Evolutionary conservation across 805 yeast species (phyloP).

Genomic region (Isabelozyma pseudorhagii): DNA sequence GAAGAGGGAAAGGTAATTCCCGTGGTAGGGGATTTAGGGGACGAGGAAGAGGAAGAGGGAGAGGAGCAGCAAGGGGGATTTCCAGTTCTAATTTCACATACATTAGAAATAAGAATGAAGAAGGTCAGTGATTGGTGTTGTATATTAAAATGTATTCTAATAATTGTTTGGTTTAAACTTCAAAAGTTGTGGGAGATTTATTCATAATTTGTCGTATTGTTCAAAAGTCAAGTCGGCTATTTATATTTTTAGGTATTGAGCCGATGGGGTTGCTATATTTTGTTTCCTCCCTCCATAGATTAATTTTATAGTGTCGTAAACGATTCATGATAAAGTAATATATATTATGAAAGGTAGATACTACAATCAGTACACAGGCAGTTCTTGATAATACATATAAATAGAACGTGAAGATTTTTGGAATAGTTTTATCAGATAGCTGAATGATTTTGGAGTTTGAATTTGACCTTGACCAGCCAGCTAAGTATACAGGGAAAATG

Average conservation of each 20-base stretch:
- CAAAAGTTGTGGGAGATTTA: background rate
- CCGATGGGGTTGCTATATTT: background rate
- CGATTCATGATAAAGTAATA: background rate
- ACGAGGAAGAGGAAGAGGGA: constrained; percentile 13
- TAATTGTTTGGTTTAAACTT: background rate
- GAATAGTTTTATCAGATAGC: background rate
- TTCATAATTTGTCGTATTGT: background rate
- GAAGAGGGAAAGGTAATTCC: constrained; percentile 5
- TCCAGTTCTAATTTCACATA: constrained; percentile 15
- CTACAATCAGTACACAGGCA: background rate
- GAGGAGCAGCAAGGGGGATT: constrained; percentile 11
- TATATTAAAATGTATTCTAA: background rate
- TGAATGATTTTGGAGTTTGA: background rate
- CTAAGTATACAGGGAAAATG: background rate
- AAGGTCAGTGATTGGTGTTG: background rate
- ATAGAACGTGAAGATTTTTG: background rate
- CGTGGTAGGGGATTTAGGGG: constrained; percentile 10
- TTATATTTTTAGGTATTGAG: too few relatives aligned
- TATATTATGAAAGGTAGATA: background rate
- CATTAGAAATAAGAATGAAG: constrained; percentile 15
- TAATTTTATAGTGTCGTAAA: background rate
- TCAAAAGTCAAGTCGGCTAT: background rate
- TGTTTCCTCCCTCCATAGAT: background rate
- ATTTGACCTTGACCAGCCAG: background rate
- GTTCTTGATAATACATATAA: background rate